Evolutionary conservation across 208 protist genomes (phyloP).

Genomic region (Leishmania mexicana): DNA sequence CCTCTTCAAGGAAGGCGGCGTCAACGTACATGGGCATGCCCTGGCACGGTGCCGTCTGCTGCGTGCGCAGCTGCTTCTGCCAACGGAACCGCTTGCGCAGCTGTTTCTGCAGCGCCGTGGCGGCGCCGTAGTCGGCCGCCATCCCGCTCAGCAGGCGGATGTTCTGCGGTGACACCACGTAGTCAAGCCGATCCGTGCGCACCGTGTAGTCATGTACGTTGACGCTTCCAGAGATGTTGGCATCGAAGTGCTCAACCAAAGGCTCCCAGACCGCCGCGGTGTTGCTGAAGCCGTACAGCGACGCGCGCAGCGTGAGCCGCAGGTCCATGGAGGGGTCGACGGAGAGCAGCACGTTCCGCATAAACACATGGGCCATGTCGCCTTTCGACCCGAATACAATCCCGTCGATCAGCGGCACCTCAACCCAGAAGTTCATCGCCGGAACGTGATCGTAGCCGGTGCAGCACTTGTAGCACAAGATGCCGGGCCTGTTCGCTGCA

Average conservation of each 20-base stretch:
- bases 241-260: constrained; percentile 70
- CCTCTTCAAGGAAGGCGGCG: constrained; percentile 27
- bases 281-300: constrained; percentile 76
- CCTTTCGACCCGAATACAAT: constrained; percentile 57
- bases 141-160: constrained; percentile 52
- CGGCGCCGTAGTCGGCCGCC: constrained; percentile 53
- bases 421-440: constrained; percentile 60
- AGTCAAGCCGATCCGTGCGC: constrained; percentile 65
- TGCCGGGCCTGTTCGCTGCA: constrained; percentile 34
- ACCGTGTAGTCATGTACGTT: constrained; percentile 62
- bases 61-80: constrained; percentile 33
- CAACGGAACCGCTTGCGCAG: constrained; percentile 57
- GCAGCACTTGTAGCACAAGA: constrained; percentile 82
- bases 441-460: constrained; percentile 65
- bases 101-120: constrained; percentile 56
- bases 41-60: constrained; percentile 33
- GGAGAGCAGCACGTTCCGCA: constrained; percentile 42
- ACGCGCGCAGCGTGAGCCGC: constrained; percentile 44
- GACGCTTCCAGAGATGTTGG: constrained; percentile 47
- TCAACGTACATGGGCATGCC: constrained; percentile 38
- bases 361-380: constrained; percentile 58
- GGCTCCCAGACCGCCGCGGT: constrained; percentile 83
- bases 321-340: constrained; percentile 60
- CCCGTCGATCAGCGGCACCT: constrained; percentile 69
- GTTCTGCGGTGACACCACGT: constrained; percentile 79